Conservation (phyloP, 768 basidiomycete genomes). For the Rhizopogon roseolus region DNA sequence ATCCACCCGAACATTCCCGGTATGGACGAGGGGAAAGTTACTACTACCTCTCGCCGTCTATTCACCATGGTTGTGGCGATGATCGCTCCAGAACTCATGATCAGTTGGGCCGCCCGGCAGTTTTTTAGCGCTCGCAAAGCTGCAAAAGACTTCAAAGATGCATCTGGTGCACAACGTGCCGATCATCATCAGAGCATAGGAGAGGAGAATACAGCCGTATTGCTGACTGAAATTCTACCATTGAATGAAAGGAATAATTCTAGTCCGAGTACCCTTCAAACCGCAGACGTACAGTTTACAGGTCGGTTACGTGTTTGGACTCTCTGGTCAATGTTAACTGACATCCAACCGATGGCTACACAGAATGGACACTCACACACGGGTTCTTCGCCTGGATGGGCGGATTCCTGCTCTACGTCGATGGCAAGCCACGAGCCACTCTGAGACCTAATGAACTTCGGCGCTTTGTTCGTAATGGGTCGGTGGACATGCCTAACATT, state of each 20-base stretch:
- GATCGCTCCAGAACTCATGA: conserved; percentile 24
- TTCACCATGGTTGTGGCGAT: conserved; percentile 16
- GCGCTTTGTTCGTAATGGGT: not conserved
- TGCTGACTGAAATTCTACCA: too few species aligned
- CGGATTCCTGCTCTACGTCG: conserved; percentile 12
- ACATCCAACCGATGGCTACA: not conserved
- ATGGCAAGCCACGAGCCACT: not conserved
- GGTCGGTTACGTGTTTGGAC: not conserved
- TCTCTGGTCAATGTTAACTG: not conserved
- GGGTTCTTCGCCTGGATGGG: conserved; percentile 17
- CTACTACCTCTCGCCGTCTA: conserved; percentile 2
- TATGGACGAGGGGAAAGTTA: conserved; percentile 3
- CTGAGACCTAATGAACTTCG: not conserved
- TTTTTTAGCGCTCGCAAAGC: conserved; percentile 10
- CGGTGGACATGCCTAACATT: conserved; percentile 1
- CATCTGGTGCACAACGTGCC: not conserved
- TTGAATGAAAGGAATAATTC: too few species aligned
- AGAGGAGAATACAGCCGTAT: too few species aligned
- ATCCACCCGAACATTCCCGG: conserved; percentile 25
- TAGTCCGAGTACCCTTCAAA: too few species aligned
- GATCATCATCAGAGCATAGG: too few species aligned
- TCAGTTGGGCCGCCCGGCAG: conserved; percentile 24
- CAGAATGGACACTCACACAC: conserved; percentile 8
- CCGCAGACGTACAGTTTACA: too few species aligned
- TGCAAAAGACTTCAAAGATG: not conserved